phyloP scores from a whole-genome alignment of 495 filamentous ascomycete species.

The Penicillium soppii region DNA sequence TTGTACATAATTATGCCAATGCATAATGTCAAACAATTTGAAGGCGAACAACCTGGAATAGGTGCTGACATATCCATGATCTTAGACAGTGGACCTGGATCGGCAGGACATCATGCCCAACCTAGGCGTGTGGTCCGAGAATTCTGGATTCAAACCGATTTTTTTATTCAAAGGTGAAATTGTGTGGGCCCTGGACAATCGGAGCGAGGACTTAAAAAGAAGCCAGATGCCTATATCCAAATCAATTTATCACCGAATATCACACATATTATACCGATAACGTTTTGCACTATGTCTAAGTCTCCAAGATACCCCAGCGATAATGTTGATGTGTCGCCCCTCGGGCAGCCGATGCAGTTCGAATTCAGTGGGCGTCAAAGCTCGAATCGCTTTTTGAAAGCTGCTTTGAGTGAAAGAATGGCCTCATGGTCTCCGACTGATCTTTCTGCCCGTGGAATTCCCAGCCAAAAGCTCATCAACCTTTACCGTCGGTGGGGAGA shows the following conservation, averaged over 20 bases:
- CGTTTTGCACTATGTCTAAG: neutral
- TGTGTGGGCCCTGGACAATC: neutral
- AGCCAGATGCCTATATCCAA: neutral
- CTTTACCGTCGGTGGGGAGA: conserved; percentile 62
- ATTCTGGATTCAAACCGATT: neutral
- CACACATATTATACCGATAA: neutral
- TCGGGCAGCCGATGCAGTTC: conserved; percentile 57
- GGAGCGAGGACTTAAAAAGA: neutral
- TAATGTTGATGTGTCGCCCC: conserved; percentile 45
- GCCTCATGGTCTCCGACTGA: conserved; percentile 55
- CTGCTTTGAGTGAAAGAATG: conserved; percentile 60
- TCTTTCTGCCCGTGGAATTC: conserved; percentile 52
- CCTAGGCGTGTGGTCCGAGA: neutral
- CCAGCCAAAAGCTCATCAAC: conserved; percentile 54
- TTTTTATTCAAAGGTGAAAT: neutral
- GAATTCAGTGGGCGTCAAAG: conserved; percentile 55
- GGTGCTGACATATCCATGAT: neutral
- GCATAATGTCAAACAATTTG: neutral
- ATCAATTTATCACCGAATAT: neutral
- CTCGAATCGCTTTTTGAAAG: conserved; percentile 62
- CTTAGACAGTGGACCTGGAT: neutral
- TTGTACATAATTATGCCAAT: neutral
- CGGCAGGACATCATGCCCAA: neutral
- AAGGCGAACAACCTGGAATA: neutral
- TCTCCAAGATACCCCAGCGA: neutral